Evolutionary conservation across 257 asterid genomes (phyloP), one percentile per base, ranked within the genome.

Genomic region (Solanum paucissectum): DNA sequence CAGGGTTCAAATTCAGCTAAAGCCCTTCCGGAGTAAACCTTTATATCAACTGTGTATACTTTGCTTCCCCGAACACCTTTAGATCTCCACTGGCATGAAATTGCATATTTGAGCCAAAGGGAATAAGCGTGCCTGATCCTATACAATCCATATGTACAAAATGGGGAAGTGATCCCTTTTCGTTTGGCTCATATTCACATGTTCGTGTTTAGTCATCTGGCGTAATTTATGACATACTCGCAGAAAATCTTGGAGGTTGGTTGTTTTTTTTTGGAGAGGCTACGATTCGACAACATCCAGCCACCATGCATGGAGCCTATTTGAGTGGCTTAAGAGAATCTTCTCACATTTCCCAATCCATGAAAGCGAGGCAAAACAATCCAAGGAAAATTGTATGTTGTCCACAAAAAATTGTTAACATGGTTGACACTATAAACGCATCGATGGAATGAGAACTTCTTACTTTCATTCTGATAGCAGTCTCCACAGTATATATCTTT

Each of bases 261-360:
- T 89, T 95, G 82, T 95, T 94, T 90, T 94, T 95, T 42, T 96
- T 94, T 42, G 98, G 98, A 62, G 98, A 95, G 90, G 98, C 98
- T 83, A 95, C 98, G 18, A 95, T 89, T 46, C 92, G 95, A 83
- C 93, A 95, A 88, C 91, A 93, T 88, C 95, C 98, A 23, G 96
- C 98, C 87, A 95, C 98, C 88, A 95, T 94, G 98, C 98, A 94
- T 29, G 98, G 98, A 66, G 96, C 98, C 84, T 95, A 93, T 83
- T 95, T 95, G 86, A 94, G 98, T 83, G 98, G 98, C 84, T 91
- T 95, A 86, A 91, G 98, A 89, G 98, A 95, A 92, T 98, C 98
- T 88, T 92, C 95, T 55, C 89, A 90, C 33, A 95, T 94, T 33
- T 93, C 92, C 83, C 91, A 83, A 88, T 91, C 93, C 73, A 86